Evolutionary conservation across 306 rosid genomes (phyloP), one percentile per base, ranked within the genome.

Genomic region (Vigna mungo): DNA sequence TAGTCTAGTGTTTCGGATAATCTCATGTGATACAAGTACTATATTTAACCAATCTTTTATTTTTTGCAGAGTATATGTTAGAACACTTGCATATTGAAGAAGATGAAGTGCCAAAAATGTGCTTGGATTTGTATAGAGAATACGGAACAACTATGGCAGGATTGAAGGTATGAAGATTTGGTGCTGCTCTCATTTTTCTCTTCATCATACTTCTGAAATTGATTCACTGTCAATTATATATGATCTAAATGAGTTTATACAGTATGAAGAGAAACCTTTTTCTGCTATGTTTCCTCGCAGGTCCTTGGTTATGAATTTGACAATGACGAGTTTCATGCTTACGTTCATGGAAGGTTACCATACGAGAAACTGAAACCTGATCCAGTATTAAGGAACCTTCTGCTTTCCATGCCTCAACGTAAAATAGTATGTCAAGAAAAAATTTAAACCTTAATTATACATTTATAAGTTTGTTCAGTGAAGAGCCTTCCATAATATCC

Each of bases 111-210:
- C 91, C 97, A 65, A 81, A 81, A 75, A 86, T 91, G 91, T 93
- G 97, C 80, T 68, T 91, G 47, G 92, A 91, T 44, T 74, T 93
- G 82, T 91, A 93, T 58, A 47, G 66, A 46, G 92, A 91, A 82
- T 65, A 88, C 34, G 98, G 98, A 46, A 93, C 98, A 69, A 93
- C 97, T 48, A 89, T 93, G 98, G 97, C 98, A 13, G 97, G 98
- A 74, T 74, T 93, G 2, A 91, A 91, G 91, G 98, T 91, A 83
- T 48, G 48, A 6, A 15, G 79, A 20, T 27, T 65, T 69, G 25
- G 34, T 25, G 52, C 61, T 76, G 23, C 30, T 18, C 10, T 59
- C 7, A 14, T 6, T 78, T 68, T 71, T 62, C 18, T 36, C 68
- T 64, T 58, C 12, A 48, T 59, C 27, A 51, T 21, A 9, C 66